Percentiles rank a stretch among this genome's conserved stretches.
These are phyloP conservation scores for Sarocladium kiliense DNA, from an alignment of 2,329 filamentous ascomycete genomes.

Conservation along the genomic window DNA sequence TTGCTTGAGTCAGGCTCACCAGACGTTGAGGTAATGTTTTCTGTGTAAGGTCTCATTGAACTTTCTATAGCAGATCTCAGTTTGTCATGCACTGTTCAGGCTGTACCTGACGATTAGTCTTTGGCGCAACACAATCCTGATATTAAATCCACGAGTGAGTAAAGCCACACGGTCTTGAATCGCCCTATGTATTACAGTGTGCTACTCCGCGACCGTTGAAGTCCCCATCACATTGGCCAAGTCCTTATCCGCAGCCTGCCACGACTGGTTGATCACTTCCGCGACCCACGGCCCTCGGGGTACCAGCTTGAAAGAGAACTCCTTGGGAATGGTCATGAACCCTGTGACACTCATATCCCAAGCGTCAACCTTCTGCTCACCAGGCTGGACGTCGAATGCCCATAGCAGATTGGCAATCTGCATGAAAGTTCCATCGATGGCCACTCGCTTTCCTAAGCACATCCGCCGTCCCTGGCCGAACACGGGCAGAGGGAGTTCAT, in stretches of 20 bases:
- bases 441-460: conserved; percentile 35
- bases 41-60: too few relatives aligned
- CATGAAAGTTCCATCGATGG: conserved; percentile 29
- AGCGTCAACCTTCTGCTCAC: conserved; percentile 18
- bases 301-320: conserved; percentile 10
- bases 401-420: conserved; percentile 35
- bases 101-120: too few relatives aligned
- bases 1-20: too few relatives aligned
- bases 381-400: conserved; percentile 37
- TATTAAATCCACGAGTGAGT: too few relatives aligned
- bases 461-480: conserved; percentile 39
- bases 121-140: too few relatives aligned
- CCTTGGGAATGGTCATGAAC: conserved; percentile 11
- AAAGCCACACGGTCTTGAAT: too few relatives aligned
- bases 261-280: neutral
- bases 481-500: conserved; percentile 24
- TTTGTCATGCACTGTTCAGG: too few relatives aligned
- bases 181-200: too few relatives aligned
- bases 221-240: neutral
- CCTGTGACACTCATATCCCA: conserved; percentile 10
- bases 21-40: too few relatives aligned
- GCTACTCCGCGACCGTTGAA: too few relatives aligned
- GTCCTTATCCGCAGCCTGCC: conserved; percentile 2
- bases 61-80: too few relatives aligned
- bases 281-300: neutral